These are phyloP conservation scores for Emmonsia crescens DNA, from an alignment of 2,329 filamentous ascomycete genomes.

Conservation along the genomic window DNA sequence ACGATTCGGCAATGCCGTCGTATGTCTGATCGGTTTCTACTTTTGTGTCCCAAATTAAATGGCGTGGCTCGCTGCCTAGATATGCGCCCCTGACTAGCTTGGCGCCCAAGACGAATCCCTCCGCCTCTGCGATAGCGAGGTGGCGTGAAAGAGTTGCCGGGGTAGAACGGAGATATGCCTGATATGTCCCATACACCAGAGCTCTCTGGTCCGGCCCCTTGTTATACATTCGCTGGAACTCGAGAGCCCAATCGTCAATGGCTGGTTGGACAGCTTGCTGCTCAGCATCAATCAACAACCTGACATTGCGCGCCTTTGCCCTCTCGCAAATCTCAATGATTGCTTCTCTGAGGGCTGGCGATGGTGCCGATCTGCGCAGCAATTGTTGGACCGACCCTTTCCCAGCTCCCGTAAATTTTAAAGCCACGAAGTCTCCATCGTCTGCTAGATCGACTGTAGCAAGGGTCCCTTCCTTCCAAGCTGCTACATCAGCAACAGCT, in stretches of 20 bases:
- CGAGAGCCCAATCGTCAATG: constrained; percentile 70
- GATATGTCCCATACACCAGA: constrained; percentile 68
- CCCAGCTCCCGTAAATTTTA: constrained; percentile 79
- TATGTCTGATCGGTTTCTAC: constrained; percentile 59
- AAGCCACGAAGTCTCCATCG: constrained; percentile 50
- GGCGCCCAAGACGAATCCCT: constrained; percentile 57
- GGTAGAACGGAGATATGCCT: constrained; percentile 59
- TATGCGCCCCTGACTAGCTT: constrained; percentile 69
- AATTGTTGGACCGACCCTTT: constrained; percentile 59
- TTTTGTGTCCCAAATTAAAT: constrained; percentile 61
- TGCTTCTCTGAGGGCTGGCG: constrained; percentile 52
- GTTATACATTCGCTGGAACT: constrained; percentile 66
- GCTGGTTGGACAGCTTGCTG: constrained; percentile 65
- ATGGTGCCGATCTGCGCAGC: constrained; percentile 50
- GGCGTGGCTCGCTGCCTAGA: constrained; percentile 55
- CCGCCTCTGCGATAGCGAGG: constrained; percentile 46
- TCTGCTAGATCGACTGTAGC: constrained; percentile 48
- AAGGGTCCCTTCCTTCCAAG: constrained; percentile 65
- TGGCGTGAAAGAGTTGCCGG: constrained; percentile 50
- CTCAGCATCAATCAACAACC: constrained; percentile 74
- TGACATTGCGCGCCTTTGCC: constrained; percentile 56
- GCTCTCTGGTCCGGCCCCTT: constrained; percentile 39
- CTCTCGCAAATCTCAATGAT: constrained; percentile 66
- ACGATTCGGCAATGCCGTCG: constrained; percentile 55
- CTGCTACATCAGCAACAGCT: constrained; percentile 21